phyloP scores from a whole-genome alignment of 495 filamentous ascomycete genomes.

The Podospora pseudocomata region DNA sequence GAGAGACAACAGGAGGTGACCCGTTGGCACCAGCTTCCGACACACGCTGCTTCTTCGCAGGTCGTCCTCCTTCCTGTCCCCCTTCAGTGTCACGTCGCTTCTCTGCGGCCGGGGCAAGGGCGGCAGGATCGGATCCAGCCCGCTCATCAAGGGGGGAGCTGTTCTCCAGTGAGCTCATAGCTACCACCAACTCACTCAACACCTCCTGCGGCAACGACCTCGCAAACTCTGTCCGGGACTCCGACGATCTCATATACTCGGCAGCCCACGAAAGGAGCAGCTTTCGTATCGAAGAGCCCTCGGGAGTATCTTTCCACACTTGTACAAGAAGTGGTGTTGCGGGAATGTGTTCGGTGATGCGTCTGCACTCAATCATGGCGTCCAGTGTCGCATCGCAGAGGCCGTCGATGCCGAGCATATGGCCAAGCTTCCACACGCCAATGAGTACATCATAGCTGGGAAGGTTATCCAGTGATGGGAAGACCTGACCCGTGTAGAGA shows the following conservation, averaged over 20 bases:
- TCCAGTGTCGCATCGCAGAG: slow-evolving; percentile 49
- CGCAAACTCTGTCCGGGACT: slow-evolving; percentile 47
- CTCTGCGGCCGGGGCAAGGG: slow-evolving; percentile 16
- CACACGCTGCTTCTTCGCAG: slow-evolving; percentile 37
- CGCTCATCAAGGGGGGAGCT: not conserved
- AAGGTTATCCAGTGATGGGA: slow-evolving; percentile 34
- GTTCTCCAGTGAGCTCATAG: slow-evolving; percentile 48
- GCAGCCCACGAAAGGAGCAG: slow-evolving; percentile 54
- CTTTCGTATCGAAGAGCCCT: slow-evolving; percentile 51
- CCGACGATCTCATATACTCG: slow-evolving; percentile 52
- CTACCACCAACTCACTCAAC: slow-evolving; percentile 51
- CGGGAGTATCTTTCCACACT: slow-evolving; percentile 53
- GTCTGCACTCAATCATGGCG: slow-evolving; percentile 50
- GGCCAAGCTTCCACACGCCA: slow-evolving; percentile 50
- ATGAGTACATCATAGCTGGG: slow-evolving; percentile 50
- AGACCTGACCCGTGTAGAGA: slow-evolving; percentile 48
- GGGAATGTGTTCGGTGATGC: slow-evolving; percentile 46
- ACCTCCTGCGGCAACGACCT: slow-evolving; percentile 53
- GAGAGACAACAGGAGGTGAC: slow-evolving; percentile 2
- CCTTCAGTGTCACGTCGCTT: slow-evolving; percentile 30
- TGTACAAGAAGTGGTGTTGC: slow-evolving; percentile 50
- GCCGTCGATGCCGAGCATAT: slow-evolving; percentile 49
- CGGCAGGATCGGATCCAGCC: slow-evolving; percentile 4
- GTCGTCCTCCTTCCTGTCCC: slow-evolving; percentile 22
- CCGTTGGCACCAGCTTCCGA: slow-evolving; percentile 31